phyloP scores from a whole-genome alignment of 768 basidiomycete genomes.

The Suillus variegatus region DNA sequence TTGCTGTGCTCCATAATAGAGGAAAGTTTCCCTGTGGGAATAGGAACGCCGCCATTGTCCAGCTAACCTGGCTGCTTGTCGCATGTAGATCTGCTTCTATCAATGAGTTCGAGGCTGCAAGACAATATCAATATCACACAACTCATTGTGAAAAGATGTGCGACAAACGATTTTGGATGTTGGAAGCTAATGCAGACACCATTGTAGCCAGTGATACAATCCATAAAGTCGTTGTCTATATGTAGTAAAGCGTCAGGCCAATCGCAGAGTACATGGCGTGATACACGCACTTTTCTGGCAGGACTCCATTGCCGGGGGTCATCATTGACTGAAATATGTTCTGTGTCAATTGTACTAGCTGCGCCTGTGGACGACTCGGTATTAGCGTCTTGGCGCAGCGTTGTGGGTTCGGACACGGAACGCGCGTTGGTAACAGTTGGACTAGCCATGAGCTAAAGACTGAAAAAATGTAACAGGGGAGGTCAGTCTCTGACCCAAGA shows the following conservation, averaged over 20 bases:
- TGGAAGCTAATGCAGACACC: slow-evolving; percentile 22
- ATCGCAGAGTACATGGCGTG: not conserved
- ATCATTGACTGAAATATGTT: slow-evolving; percentile 46
- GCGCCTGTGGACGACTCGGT: not conserved
- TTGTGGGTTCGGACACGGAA: not conserved
- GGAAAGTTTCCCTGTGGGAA: slow-evolving; percentile 69
- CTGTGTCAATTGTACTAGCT: slow-evolving; percentile 30
- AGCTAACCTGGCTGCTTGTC: slow-evolving; percentile 60
- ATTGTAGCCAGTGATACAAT: slow-evolving; percentile 11
- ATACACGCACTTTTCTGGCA: slow-evolving; percentile 49
- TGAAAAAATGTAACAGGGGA: not conserved
- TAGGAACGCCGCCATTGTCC: slow-evolving; percentile 70
- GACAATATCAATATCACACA: not conserved
- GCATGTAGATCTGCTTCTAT: slow-evolving; percentile 66
- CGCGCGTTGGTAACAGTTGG: not conserved
- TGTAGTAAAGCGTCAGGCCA: not conserved
- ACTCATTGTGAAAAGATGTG: not conserved
- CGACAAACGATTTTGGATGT: slow-evolving; percentile 30
- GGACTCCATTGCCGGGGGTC: slow-evolving; percentile 64
- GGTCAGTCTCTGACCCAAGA: not conserved
- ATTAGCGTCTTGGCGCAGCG: not conserved
- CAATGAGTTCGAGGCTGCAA: slow-evolving; percentile 59
- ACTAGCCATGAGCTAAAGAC: not conserved
- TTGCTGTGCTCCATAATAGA: slow-evolving; percentile 65
- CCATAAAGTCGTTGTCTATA: slow-evolving; percentile 24